Conservation (phyloP, 768 basidiomycete genomes). For the Hydnomerulius pinastri region DNA sequence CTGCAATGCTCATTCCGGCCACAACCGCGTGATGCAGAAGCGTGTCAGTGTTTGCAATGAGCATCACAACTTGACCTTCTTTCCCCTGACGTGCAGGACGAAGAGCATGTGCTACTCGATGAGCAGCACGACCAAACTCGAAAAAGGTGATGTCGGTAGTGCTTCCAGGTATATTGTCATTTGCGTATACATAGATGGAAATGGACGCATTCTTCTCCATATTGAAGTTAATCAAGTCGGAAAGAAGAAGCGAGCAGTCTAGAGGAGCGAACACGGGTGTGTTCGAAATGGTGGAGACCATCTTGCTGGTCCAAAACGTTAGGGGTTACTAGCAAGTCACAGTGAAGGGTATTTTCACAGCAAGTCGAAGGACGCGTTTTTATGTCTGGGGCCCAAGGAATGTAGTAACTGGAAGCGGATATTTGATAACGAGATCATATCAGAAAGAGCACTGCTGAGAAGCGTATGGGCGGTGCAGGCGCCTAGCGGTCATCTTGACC, state of each 20-base stretch:
- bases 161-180: constrained; percentile 14
- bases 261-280: constrained; percentile 12
- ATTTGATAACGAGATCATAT: no score
- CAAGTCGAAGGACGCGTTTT: no score
- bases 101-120: constrained; percentile 31
- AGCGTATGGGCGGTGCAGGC: no score
- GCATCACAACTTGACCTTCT: constrained; percentile 30
- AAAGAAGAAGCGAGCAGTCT: constrained; percentile 17
- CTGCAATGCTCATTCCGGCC: constrained; percentile 29
- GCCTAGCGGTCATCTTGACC: no score
- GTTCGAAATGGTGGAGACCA: background rate
- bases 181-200: constrained; percentile 16
- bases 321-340: no score
- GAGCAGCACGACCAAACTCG: constrained; percentile 32
- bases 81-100: constrained; percentile 17
- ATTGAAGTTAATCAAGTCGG: constrained; percentile 26
- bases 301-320: background rate
- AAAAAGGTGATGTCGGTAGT: constrained; percentile 18
- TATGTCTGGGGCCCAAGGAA: no score
- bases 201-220: constrained; percentile 15
- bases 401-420: no score
- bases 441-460: no score
- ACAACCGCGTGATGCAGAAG: constrained; percentile 30
- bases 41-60: constrained; percentile 34
- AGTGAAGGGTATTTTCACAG: no score